Base-by-base conservation (phyloP, 495 filamentous ascomycete genomes). In the Clavariopsis aquatica region DNA sequence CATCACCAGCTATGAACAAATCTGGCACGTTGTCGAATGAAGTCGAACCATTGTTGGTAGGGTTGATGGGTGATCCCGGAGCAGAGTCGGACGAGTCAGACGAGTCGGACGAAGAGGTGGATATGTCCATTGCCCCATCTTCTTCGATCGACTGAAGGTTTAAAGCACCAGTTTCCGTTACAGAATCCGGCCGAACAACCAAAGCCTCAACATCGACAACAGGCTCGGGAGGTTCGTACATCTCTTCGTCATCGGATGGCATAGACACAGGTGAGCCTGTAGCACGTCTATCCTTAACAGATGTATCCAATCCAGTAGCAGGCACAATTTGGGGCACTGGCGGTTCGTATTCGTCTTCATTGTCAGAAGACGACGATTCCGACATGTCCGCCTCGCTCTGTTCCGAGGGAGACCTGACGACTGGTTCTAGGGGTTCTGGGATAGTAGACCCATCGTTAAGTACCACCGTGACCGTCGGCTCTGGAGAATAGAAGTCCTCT, bases 401-500 rank as follows among this genome's bases (percentile, higher is more conserved):
- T 46, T 61, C 68, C 31, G 60, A 57, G 2, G 22, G 54, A 28
- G 56, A 52, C 12, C 26, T 29, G 22, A 38, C 29, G 15, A 26
- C 36, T 52, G 26, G 23, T 29, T 24, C 52, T 22, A 43, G 38
- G 38, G 59, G 24, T 34, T 55, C 24, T n/a, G 20, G 46, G 15
- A 12, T 46, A 6, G 4, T 10, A 34, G 31, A 1, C 17, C 3
- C 5, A 20, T 28, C 22, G 5, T 49, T 43, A 7, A 38, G 13
- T 7, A 17, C 13, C 20, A 29, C 13, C 22, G 13, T 27, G 13
- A 27, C 26, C 22, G 19, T 24, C 34, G 62, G 54, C 19, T 60
- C 63, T 19, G 54, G 52, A 46, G 69, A 65, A 22, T 62, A 65
- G 47, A 69, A 71, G 43, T 71, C 60, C 24, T 72, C 69, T 1